Base-by-base conservation (phyloP, 2,329 filamentous ascomycete species). In the Bimuria novae-zelandiae region DNA sequence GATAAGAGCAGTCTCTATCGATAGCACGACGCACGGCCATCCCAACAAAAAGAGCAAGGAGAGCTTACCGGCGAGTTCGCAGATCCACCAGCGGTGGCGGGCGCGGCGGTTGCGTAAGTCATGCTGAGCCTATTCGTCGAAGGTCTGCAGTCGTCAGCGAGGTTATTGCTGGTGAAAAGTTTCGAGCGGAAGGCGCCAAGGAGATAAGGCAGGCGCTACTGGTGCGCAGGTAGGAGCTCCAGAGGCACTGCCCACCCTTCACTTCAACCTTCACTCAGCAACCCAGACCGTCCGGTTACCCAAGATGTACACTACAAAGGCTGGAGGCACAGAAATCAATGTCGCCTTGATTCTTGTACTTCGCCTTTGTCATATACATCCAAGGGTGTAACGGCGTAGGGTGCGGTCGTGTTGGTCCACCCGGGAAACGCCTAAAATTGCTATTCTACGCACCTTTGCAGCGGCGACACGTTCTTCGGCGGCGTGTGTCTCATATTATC, bases 41-140 rank as follows among this genome's bases (percentile, higher is more conserved):
- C 23, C 8, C 36, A 33, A 25, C 35, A 33, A 23, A 22, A 16
- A 12, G 40, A 52, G 35, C 43, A 45, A 30, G 50, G 32, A 35
- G 45, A 51, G 36, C 81, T 77, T 79, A 85, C 81, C 70, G 82
- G 82, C 60, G 79, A 80, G 64, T 79, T 81, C 58, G 82, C 82
- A 69, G 85, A 84, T 48, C 85, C 85, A 60, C 83, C 85, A 56
- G 84, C 82, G 35, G 85, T 87, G 35, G 85, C 84, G 42, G 85
- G 84, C 40, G 85, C 86, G 60, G 84, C 83, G 59, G 83, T 86
- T 64, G 83, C 80, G 71, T 84, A 85, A 61, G 79, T 83, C 79
- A 85, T 82, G 71, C 75, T 82, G 73, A 77, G 75, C 65, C 75
- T 77, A 79, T 79, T 77, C 56, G 70, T 68, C n/a, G n/a, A n/a